Conservation (phyloP, 31 red algal species). For the Odonthalia washingtoniensis region DNA sequence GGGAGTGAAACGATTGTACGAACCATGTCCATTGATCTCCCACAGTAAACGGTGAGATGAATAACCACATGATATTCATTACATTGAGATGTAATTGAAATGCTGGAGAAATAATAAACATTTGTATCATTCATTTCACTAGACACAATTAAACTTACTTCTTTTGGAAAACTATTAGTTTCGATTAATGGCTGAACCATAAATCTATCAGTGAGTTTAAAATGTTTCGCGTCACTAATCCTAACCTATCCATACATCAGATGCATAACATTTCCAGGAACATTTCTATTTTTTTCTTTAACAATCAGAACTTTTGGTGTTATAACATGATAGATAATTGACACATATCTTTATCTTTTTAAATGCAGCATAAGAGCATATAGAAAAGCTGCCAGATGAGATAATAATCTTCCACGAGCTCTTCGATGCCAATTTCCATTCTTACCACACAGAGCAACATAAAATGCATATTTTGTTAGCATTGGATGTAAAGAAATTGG, state of each 20-base stretch:
- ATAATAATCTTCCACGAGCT: constrained; percentile 51
- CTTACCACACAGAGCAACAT: constrained; percentile 24
- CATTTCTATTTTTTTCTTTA: background rate
- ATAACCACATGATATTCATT: constrained; percentile 45
- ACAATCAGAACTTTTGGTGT: constrained; percentile 26
- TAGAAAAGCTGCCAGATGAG: constrained; percentile 34
- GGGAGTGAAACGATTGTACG: too few relatives aligned
- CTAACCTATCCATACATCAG: constrained; percentile 38
- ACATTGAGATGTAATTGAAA: constrained; percentile 41
- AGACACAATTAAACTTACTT: constrained; percentile 18
- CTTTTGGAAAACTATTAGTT: background rate
- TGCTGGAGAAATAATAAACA: too few relatives aligned
- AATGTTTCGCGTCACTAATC: constrained; percentile 1
- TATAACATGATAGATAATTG: constrained; percentile 27
- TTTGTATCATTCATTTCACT: constrained; percentile 33
- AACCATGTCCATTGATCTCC: too few relatives aligned
- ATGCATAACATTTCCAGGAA: constrained; percentile 37
- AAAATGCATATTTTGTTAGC: constrained; percentile 43
- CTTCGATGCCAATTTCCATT: constrained; percentile 45
- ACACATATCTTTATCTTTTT: constrained; percentile 21
- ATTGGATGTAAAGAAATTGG: constrained; percentile 23
- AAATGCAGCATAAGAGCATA: constrained; percentile 44
- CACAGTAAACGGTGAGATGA: constrained; percentile 36
- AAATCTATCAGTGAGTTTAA: background rate
- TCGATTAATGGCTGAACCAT: background rate